These are phyloP conservation scores for Corymbia maculata DNA, from an alignment of 345 rosid species.

Conservation along the genomic window DNA sequence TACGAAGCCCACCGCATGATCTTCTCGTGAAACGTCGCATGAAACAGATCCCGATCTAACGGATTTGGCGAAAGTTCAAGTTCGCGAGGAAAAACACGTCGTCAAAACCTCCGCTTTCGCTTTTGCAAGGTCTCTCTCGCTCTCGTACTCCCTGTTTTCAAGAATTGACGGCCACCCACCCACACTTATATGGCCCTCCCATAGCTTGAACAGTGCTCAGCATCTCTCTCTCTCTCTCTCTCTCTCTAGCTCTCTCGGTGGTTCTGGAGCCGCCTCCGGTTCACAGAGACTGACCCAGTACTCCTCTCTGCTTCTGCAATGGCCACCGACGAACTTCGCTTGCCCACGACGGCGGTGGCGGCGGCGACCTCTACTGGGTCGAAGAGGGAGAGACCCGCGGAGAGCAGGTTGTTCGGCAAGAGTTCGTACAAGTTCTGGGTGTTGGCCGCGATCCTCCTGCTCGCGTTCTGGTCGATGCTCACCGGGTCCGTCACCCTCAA, in stretches of 20 bases:
- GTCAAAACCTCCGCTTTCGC: neutral
- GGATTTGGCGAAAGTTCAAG: neutral
- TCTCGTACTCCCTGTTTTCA: neutral
- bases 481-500: conserved; percentile 76
- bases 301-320: neutral
- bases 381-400: conserved; percentile 8
- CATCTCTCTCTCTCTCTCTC: neutral
- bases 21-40: neutral
- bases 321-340: neutral
- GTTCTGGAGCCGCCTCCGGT: neutral
- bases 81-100: neutral
- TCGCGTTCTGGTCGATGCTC: conserved; percentile 77
- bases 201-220: neutral
- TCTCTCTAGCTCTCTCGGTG: neutral
- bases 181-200: neutral
- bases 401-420: conserved; percentile 8
- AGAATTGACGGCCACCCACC: neutral
- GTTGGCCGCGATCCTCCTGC: conserved; percentile 49
- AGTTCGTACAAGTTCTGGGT: conserved; percentile 61
- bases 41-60: neutral
- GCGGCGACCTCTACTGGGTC: neutral
- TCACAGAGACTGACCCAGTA: neutral
- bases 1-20: neutral
- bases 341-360: neutral
- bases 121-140: neutral